Evolutionary conservation across 148 eudicot genomes (phyloP), one percentile per base, ranked within the genome.

Genomic region (Chenopodium quinoa): DNA sequence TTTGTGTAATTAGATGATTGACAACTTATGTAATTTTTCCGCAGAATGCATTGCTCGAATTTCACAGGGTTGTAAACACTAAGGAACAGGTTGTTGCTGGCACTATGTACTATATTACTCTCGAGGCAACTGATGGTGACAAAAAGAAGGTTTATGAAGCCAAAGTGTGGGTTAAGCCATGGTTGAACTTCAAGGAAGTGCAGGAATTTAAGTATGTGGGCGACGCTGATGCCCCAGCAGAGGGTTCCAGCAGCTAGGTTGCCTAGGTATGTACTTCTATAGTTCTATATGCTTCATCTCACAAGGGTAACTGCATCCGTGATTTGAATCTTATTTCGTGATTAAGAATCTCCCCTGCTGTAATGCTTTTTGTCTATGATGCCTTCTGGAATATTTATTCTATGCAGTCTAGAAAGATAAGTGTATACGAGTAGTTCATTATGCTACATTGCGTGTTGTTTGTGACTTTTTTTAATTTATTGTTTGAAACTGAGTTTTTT

Each of bases 51-150:
- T 69, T 86, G 85, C 86, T 91, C 7, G 86, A 88, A 75, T 88
- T 89, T 47, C 76, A 62, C 4, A 91, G 78, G 86, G 92, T 91
- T 56, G 86, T 91, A 52, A 91, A 82, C 12, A 83, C 86, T 2
- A 91, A 86, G 79, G 80, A 88, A 76, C 94, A 91, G 82, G 89
- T 88, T 76, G 94, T 91, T 62, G 80, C 90, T 69, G 94, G 94
- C n/a, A 91, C 83, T 13, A 75, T 88, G 27, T 85, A 89, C 84
- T 85, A 89, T 74, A 84, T 91, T 19, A 91, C 92, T 25, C 79
- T 91, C 9, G 92, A 91, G 86, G 92, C 83, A 63, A 81, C 5
- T 4, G 94, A 91, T 69, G 89, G 87, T 11, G 91, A 79, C 32
- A 48, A 75, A 78, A 86, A 81, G 86, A 89, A 89, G 81, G 78